These are phyloP conservation scores for Pelargonium australe DNA, from an alignment of 441 rosid genomes.

Conservation along the genomic window DNA sequence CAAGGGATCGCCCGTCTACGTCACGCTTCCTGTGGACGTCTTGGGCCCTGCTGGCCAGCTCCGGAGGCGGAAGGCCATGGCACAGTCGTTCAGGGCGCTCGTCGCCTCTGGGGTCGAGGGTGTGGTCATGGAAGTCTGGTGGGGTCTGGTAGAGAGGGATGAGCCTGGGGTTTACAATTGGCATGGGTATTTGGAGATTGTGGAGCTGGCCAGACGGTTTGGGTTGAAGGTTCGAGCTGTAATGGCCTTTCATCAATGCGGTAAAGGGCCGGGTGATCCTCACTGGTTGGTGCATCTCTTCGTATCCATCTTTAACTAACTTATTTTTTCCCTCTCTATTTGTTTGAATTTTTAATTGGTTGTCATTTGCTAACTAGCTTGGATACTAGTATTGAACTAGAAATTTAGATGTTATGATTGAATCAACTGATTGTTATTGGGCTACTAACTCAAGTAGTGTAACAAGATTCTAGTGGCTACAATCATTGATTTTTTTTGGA, in stretches of 20 bases:
- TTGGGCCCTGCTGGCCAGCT: constrained; percentile 24
- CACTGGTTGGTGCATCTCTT: constrained; percentile 25
- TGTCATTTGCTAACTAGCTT: neutral
- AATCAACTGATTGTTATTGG: too few relatives aligned
- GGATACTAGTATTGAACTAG: too few relatives aligned
- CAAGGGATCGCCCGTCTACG: constrained; percentile 38
- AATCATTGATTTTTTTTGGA: too few relatives aligned
- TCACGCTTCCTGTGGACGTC: constrained; percentile 35
- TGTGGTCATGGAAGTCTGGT: constrained; percentile 93
- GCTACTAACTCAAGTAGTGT: too few relatives aligned
- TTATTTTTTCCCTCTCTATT: too few relatives aligned
- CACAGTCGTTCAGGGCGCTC: constrained; percentile 32
- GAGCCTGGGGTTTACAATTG: constrained; percentile 71
- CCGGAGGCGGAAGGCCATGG: constrained; percentile 30
- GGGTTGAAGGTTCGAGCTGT: constrained; percentile 43
- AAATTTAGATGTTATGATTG: too few relatives aligned
- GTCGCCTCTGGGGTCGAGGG: constrained; percentile 53
- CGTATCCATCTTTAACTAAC: neutral
- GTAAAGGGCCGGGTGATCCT: constrained; percentile 35
- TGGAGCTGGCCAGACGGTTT: constrained; percentile 29
- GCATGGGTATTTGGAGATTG: constrained; percentile 37
- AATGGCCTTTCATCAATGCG: constrained; percentile 42
- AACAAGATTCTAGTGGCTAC: too few relatives aligned
- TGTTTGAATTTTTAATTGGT: neutral
- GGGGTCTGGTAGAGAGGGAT: constrained; percentile 94